These are phyloP conservation scores for Trypanosomatidae sp. DNA, from an alignment of 208 protist genomes.

Conservation along the genomic window DNA sequence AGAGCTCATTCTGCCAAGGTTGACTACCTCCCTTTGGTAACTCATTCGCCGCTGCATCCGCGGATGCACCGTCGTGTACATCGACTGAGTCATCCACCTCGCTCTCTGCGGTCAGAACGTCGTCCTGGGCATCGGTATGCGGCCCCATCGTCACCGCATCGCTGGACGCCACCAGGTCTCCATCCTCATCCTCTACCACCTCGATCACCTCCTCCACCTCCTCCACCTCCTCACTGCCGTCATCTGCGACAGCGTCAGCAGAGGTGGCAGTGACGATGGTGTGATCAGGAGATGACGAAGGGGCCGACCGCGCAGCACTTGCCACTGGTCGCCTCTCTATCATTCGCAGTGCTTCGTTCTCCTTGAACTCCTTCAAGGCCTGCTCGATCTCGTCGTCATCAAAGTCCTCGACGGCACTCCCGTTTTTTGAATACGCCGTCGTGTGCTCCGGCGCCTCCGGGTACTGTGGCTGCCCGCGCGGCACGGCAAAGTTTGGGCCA, in stretches of 20 bases:
- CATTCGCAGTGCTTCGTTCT: slow-evolving; percentile 23
- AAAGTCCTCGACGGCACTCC: slow-evolving; percentile 35
- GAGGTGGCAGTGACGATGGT: neutral
- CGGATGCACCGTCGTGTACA: neutral
- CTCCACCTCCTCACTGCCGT: slow-evolving; percentile 22
- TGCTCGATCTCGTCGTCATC: slow-evolving; percentile 48
- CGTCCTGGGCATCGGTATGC: slow-evolving; percentile 4
- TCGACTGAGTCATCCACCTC: slow-evolving; percentile 17
- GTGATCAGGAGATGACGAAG: neutral
- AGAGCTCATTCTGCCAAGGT: slow-evolving; percentile 27
- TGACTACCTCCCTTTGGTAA: neutral
- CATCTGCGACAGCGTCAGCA: slow-evolving; percentile 7
- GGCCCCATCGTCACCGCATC: slow-evolving; percentile 11
- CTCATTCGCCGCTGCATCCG: neutral
- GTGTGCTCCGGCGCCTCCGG: slow-evolving; percentile 46
- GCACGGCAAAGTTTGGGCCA: slow-evolving; percentile 20
- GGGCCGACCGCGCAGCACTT: neutral
- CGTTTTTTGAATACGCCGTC: slow-evolving; percentile 42
- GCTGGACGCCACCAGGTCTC: slow-evolving; percentile 18
- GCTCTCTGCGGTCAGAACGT: neutral
- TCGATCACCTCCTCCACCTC: slow-evolving; percentile 41
- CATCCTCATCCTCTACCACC: slow-evolving; percentile 33
- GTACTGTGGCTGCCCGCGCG: slow-evolving; percentile 33
- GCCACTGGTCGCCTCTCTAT: slow-evolving; percentile 3
- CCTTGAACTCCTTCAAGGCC: slow-evolving; percentile 38